These are phyloP conservation scores for Closterium sp. DNA, from an alignment of 139 green algal genomes.

Conservation along the genomic window DNA sequence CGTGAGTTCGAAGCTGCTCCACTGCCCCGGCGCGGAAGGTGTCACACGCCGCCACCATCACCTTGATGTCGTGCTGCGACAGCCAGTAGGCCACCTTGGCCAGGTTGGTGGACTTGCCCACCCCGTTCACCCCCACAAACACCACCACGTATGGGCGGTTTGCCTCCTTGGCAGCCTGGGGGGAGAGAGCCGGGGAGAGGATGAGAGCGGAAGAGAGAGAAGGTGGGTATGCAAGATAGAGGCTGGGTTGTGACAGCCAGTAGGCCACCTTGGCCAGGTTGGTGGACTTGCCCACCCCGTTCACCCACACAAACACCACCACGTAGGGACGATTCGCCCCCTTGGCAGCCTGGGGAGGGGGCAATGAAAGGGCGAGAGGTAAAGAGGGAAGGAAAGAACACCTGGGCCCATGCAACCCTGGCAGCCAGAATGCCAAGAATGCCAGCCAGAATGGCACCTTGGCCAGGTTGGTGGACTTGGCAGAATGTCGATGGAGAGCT, in stretches of 20 bases:
- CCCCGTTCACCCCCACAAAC: conserved; percentile 98
- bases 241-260: conserved; percentile 79
- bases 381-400: no score
- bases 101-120: conserved; percentile 98
- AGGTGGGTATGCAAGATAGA: no score
- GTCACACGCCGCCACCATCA: conserved; percentile 96
- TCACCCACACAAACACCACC: conserved; percentile 98
- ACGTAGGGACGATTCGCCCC: conserved; percentile 80
- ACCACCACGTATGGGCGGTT: conserved; percentile 91
- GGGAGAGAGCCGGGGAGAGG: no score
- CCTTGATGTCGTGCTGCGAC: conserved; percentile 68
- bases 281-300: conserved; percentile 97
- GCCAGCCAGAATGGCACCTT: no score
- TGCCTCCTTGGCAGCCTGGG: conserved; percentile 50
- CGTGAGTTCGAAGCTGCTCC: conserved; percentile 98
- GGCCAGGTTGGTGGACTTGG: conserved; percentile 96
- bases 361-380: no score
- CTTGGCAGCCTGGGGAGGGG: conserved; percentile 54
- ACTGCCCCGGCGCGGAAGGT: conserved; percentile 97
- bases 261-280: conserved; percentile 98
- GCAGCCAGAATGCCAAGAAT: conserved; percentile 96
- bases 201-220: neutral
- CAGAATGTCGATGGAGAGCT: conserved; percentile 74
- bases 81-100: conserved; percentile 98
- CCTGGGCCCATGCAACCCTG: no score